A percentile compares a stretch with the other conserved stretches of the same genome.
Conservation (phyloP, 176 grass and related monocot species). For the Oryza rufipogon region DNA sequence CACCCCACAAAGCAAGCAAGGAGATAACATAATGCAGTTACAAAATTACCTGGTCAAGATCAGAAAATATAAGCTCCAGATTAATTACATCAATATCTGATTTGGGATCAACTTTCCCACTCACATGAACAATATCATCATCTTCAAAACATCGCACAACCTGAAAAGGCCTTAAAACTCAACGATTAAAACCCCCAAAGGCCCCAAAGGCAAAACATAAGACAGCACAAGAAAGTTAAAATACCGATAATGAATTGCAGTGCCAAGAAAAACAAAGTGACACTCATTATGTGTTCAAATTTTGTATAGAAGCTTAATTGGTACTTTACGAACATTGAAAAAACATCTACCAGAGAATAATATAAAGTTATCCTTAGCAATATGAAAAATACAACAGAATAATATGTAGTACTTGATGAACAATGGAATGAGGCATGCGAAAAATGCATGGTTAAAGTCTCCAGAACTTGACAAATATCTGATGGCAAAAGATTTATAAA, state of each 20-base stretch:
- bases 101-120: slow-evolving; percentile 91
- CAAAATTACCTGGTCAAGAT: slow-evolving; percentile 88
- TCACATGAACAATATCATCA: slow-evolving; percentile 94
- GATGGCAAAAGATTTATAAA: slow-evolving; percentile 7
- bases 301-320: background rate
- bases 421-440: background rate
- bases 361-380: background rate
- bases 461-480: slow-evolving; percentile 21
- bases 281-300: background rate
- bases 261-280: background rate
- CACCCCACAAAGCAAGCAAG: slow-evolving; percentile 20
- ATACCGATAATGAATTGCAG: background rate
- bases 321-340: background rate
- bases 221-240: background rate
- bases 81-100: slow-evolving; percentile 99
- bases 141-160: slow-evolving; percentile 98
- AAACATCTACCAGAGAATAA: background rate
- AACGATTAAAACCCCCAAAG: background rate
- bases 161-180: slow-evolving; percentile 35
- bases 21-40: slow-evolving; percentile 28
- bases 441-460: background rate
- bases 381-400: slow-evolving; percentile 7
- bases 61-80: slow-evolving; percentile 88
- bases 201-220: background rate
- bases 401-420: background rate